Conservation (phyloP, 495 filamentous ascomycete genomes). For the Penicillium maclennaniae region DNA sequence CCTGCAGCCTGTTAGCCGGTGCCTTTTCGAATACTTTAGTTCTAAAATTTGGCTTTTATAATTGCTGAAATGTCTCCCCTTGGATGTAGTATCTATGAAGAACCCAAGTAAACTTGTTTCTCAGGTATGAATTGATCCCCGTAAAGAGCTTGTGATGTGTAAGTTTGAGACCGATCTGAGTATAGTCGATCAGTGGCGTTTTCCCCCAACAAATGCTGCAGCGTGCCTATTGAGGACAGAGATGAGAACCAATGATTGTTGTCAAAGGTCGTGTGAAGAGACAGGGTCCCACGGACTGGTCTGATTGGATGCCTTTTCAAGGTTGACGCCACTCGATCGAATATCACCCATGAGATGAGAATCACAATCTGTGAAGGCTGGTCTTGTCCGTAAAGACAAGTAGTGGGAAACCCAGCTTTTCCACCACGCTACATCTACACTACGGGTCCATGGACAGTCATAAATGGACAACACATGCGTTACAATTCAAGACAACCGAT, state of each 20-base stretch:
- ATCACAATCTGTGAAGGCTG: neutral
- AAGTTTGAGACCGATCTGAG: neutral
- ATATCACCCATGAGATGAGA: neutral
- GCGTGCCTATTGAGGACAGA: no score
- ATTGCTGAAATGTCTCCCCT: neutral
- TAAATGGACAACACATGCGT: slow-evolving; percentile 29
- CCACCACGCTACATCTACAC: neutral
- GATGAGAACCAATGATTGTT: no score
- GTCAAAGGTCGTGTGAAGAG: neutral
- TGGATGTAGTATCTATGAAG: neutral
- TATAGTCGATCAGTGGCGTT: neutral
- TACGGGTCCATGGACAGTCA: slow-evolving; percentile 2
- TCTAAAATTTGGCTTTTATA: slow-evolving; percentile 1
- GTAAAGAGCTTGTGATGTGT: neutral
- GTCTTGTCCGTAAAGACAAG: neutral
- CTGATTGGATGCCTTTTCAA: neutral
- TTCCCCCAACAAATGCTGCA: no score
- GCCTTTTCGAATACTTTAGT: slow-evolving; percentile 11
- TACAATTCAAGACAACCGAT: slow-evolving; percentile 28
- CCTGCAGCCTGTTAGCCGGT: slow-evolving; percentile 16
- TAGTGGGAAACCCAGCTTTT: neutral
- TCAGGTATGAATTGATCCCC: neutral
- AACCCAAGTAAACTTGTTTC: no score
- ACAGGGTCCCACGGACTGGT: neutral
- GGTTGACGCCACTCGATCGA: neutral